phyloP scores from a whole-genome alignment of 495 filamentous ascomycete species.

The Filosporella fistucella region DNA sequence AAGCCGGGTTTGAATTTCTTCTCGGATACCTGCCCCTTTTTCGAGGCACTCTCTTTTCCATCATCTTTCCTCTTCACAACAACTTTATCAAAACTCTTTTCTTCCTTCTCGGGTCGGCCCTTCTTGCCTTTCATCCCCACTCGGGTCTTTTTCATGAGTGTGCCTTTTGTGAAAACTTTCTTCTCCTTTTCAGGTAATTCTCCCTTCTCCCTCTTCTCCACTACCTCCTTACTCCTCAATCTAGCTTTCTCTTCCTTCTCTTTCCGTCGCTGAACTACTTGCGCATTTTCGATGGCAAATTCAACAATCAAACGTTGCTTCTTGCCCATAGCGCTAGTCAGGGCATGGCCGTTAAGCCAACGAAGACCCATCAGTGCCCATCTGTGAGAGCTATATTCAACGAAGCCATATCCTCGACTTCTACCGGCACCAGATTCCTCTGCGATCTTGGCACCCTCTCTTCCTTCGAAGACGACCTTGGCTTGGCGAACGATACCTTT shows the following conservation, averaged over 20 bases:
- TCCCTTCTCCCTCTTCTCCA: conserved; percentile 22
- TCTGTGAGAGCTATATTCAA: conserved; percentile 92
- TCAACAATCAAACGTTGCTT: conserved; percentile 77
- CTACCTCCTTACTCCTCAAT: conserved; percentile 27
- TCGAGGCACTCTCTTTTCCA: conserved; percentile 1
- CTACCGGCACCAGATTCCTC: conserved; percentile 69
- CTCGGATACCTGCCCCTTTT: conserved; percentile 5
- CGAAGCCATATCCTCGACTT: conserved; percentile 92
- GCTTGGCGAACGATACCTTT: conserved; percentile 93
- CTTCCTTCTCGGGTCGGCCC: conserved; percentile 23
- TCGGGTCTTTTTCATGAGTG: conserved; percentile 23
- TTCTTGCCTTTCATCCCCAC: conserved; percentile 34
- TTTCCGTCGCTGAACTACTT: conserved; percentile 76
- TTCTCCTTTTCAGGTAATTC: conserved; percentile 40
- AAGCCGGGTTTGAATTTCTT: conserved; percentile 9
- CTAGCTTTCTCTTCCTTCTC: conserved; percentile 64
- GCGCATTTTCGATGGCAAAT: conserved; percentile 97
- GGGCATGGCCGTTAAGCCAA: conserved; percentile 85
- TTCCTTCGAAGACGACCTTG: conserved; percentile 88
- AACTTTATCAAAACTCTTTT: conserved; percentile 24
- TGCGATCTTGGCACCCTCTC: conserved; percentile 71
- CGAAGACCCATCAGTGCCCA: conserved; percentile 93
- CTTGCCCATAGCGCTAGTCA: conserved; percentile 43
- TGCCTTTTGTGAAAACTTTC: conserved; percentile 22
- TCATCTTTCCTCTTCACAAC: conserved; percentile 15